phyloP scores from a whole-genome alignment of 768 basidiomycete genomes.

The Porpolomopsis calyptriformis region DNA sequence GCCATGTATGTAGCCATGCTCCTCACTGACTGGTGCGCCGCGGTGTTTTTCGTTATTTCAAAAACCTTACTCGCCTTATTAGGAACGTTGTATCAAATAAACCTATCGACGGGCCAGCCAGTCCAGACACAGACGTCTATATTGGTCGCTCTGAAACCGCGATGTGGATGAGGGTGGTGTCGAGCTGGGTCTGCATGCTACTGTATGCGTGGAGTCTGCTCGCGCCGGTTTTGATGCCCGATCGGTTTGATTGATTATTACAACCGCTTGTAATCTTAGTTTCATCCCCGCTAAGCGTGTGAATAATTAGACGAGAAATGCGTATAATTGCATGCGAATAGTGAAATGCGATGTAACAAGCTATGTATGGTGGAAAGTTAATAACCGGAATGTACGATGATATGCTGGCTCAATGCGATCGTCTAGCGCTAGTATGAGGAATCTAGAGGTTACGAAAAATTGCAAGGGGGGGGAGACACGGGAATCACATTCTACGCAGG shows the following conservation, averaged over 20 bases:
- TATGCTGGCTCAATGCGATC: too few species aligned
- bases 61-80: background rate
- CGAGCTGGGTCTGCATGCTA: conserved; percentile 86
- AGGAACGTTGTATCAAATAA: conserved; percentile 69
- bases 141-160: conserved; percentile 93
- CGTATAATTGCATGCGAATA: too few species aligned
- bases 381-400: too few species aligned
- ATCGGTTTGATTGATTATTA: conserved; percentile 38
- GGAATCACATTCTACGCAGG: too few species aligned
- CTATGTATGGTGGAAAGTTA: too few species aligned
- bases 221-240: conserved; percentile 85
- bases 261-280: too few species aligned
- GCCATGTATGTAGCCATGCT: conserved; percentile 98
- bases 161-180: conserved; percentile 99
- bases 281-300: too few species aligned
- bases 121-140: conserved; percentile 66
- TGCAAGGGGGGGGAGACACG: too few species aligned
- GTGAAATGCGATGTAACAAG: too few species aligned
- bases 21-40: conserved; percentile 86
- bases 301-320: too few species aligned
- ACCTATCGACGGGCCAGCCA: conserved; percentile 27
- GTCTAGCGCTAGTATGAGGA: too few species aligned
- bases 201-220: conserved; percentile 81
- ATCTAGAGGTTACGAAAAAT: too few species aligned
- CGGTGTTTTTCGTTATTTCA: conserved; percentile 5